A percentile compares a stretch with the other conserved stretches of the same genome.
Conservation (phyloP, 108 stramenopile species). For the Cyclotella distinguenda region DNA sequence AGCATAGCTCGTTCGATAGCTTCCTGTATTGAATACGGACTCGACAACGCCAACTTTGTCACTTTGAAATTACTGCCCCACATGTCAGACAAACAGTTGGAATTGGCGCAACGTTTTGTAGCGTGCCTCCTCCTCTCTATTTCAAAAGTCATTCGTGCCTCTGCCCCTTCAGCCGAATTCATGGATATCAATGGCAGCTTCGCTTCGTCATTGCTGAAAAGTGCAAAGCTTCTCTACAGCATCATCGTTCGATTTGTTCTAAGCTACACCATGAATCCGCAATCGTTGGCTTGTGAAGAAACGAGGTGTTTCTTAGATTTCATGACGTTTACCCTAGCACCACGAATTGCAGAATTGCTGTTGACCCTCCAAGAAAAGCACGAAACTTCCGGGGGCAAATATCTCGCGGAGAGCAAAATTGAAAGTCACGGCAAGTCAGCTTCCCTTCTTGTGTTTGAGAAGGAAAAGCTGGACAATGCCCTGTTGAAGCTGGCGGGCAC, state of each 20-base stretch:
- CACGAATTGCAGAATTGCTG: constrained; percentile 31
- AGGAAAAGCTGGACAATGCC: constrained; percentile 46
- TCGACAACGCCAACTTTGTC: constrained; percentile 44
- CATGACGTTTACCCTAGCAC: constrained; percentile 19
- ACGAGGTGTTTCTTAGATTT: constrained; percentile 29
- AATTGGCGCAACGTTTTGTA: constrained; percentile 29
- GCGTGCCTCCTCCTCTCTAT: constrained; percentile 19
- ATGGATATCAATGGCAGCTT: constrained; percentile 36
- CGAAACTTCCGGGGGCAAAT: constrained; percentile 36
- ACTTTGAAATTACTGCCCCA: constrained; percentile 39
- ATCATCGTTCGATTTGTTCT: constrained; percentile 30
- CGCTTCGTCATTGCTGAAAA: constrained; percentile 40
- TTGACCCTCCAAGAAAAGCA: constrained; percentile 33
- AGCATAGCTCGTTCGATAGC: constrained; percentile 12
- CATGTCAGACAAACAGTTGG: constrained; percentile 18
- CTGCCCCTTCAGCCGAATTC: constrained; percentile 37
- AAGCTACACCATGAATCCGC: constrained; percentile 25
- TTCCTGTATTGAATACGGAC: constrained; percentile 29
- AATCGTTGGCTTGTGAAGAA: constrained; percentile 21
- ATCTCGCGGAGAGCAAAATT: constrained; percentile 45
- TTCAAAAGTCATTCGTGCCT: constrained; percentile 34
- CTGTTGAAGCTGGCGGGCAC: constrained; percentile 33
- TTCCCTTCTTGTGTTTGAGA: constrained; percentile 47
- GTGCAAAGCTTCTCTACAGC: constrained; percentile 38
- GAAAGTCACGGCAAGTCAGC: constrained; percentile 42